Evolutionary conservation across 2,329 filamentous ascomycete species (phyloP), one percentile per base, ranked within the genome.

Genomic region (Lecanosticta acicola): DNA sequence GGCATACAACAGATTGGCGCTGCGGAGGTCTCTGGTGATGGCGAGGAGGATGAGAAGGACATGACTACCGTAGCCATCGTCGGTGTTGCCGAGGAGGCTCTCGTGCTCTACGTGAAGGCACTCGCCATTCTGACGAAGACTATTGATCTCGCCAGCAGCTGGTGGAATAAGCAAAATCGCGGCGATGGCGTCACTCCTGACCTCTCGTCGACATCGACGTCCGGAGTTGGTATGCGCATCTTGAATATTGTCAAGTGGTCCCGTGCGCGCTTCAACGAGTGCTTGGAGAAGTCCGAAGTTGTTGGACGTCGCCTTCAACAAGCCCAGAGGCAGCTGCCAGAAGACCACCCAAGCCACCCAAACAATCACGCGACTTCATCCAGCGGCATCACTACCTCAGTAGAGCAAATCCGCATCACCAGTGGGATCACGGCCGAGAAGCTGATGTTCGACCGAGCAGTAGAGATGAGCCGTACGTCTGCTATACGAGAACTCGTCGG

Each of bases 201-300:
- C 9, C 46, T 57, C 13, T 58, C 59, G 33, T 49, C 54, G 7
- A 32, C 58, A 3, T 47, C 50, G 3, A 49, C 45, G 3, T 44
- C 52, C 5, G 48, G 46, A 16, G 52, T 59, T 13, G 58, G 57
- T 33, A 59, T 56, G 32, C 82, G 89, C 39, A 88, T 98, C 66
- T 96, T 95, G 62, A 85, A 84, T 33, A 88, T 94, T 7, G 93
- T 98, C 0, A 91, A 96, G 66, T 98, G 91, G 93, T 84, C 94
- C 45, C 86, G 93, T 26, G 79, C 77, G 55, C 86, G 91, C 3
- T 98, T 98, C 75, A 98, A 98, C 63, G 93, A 97, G 65, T 93
- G 94, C 32, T 72, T 97, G 50, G 90, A 96, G 68, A 98, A 98
- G 71, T 90, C 90, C 1, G 91, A 97, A 61, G 78, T 96, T 54